Conservation (phyloP, 306 rosid species). For the Cyclanthera cordifolia region DNA sequence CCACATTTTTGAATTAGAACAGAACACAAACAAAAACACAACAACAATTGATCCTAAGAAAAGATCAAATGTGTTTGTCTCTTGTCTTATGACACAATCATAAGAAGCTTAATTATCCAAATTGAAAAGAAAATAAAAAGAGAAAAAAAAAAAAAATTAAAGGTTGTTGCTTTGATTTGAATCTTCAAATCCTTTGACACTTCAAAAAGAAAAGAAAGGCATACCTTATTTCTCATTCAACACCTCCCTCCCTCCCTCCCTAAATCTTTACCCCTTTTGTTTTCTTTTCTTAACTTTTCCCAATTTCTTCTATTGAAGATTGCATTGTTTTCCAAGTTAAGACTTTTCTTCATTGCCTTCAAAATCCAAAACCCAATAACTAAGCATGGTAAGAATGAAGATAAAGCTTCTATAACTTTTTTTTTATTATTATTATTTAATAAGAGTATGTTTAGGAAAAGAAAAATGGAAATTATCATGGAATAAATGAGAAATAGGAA, state of each 20-base stretch:
- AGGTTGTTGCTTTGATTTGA: slow-evolving; percentile 30
- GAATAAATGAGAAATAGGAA: too few species aligned
- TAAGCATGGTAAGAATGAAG: slow-evolving; percentile 1
- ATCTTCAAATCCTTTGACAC: slow-evolving; percentile 24
- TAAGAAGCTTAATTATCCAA: too few species aligned
- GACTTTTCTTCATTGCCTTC: background rate
- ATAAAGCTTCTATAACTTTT: too few species aligned
- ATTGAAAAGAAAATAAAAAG: too few species aligned
- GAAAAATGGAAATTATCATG: too few species aligned
- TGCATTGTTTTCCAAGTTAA: slow-evolving; percentile 15
- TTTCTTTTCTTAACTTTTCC: slow-evolving; percentile 13
- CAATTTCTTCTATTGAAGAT: slow-evolving; percentile 10
- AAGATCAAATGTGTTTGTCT: too few species aligned
- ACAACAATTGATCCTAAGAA: background rate
- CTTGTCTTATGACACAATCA: too few species aligned
- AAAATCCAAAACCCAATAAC: slow-evolving; percentile 4
- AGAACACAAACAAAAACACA: slow-evolving; percentile 1
- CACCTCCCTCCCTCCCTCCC: background rate
- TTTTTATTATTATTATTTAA: too few species aligned
- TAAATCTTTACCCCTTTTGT: background rate
- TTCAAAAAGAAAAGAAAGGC: slow-evolving; percentile 49
- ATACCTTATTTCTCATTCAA: slow-evolving; percentile 29
- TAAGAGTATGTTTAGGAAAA: too few species aligned
- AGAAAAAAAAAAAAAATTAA: too few species aligned
- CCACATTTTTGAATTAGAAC: slow-evolving; percentile 32